Evolutionary conservation across 1,139 yeast species (phyloP).

Genomic region (Nakaseomyces nivariensis): DNA sequence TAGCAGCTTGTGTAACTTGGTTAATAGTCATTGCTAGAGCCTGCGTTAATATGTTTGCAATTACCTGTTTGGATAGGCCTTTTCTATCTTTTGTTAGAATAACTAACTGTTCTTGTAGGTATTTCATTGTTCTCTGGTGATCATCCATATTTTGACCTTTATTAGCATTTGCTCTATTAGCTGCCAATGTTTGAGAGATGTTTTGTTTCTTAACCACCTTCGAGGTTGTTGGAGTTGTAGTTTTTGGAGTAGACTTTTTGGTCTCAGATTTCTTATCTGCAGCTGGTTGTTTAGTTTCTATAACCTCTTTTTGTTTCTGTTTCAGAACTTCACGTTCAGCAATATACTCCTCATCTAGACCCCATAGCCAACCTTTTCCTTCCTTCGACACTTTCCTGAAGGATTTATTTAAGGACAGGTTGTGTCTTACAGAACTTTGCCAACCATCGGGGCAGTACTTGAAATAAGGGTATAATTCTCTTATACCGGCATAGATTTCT

Average conservation of each 20-base stretch:
- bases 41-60: constrained; percentile 75
- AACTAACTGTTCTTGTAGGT: constrained; percentile 63
- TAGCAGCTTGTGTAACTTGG: constrained; percentile 79
- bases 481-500: constrained; percentile 78
- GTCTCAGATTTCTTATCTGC: constrained; percentile 36
- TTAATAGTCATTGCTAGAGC: constrained; percentile 91
- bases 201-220: constrained; percentile 22
- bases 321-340: constrained; percentile 71
- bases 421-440: constrained; percentile 91
- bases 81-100: constrained; percentile 60
- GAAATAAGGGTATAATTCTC: constrained; percentile 82
- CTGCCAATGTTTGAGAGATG: constrained; percentile 30
- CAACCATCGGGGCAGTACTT: constrained; percentile 94
- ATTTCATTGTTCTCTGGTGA: constrained; percentile 34
- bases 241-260: constrained; percentile 18
- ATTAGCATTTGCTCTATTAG: constrained; percentile 25
- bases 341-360: constrained; percentile 73
- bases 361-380: constrained; percentile 91
- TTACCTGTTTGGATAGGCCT: constrained; percentile 59
- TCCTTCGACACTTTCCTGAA: constrained; percentile 69
- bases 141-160: constrained; percentile 18
- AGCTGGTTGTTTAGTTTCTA: constrained; percentile 48
- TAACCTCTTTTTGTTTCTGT: constrained; percentile 56
- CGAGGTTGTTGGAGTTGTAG: constrained; percentile 8
- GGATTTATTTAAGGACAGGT: constrained; percentile 72